phyloP scores from a whole-genome alignment of 129 eudicot genomes.

The Flaveria trinervia region DNA sequence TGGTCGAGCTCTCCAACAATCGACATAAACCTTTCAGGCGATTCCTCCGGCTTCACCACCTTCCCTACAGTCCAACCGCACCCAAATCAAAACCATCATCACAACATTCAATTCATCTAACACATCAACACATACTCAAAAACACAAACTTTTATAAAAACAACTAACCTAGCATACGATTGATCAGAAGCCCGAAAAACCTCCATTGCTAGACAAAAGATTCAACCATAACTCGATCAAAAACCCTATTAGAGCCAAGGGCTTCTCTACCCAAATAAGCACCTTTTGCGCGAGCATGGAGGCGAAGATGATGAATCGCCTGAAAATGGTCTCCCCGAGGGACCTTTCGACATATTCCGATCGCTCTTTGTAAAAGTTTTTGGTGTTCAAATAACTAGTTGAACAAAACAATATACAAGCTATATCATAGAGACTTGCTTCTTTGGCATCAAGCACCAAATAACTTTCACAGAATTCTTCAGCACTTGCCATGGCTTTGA shows the following conservation, averaged over 20 bases:
- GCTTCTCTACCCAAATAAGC: conserved; percentile 33
- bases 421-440: conserved; percentile 53
- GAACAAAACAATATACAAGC: conserved; percentile 40
- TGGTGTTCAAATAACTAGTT: conserved; percentile 29
- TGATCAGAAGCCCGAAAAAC: conserved; percentile 35
- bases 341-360: conserved; percentile 9
- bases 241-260: conserved; percentile 49
- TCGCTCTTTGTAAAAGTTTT: conserved; percentile 33
- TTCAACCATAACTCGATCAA: conserved; percentile 50
- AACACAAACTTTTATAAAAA: neutral
- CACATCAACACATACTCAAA: neutral
- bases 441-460: conserved; percentile 50
- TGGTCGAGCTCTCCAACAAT: conserved; percentile 49
- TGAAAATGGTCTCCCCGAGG: conserved; percentile 12
- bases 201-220: conserved; percentile 57
- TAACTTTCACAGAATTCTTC: conserved; percentile 48
- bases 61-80: conserved; percentile 43
- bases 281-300: conserved; percentile 53
- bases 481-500: conserved; percentile 44
- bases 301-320: conserved; percentile 56
- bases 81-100: neutral
- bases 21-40: conserved; percentile 46
- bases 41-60: conserved; percentile 52
- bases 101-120: neutral
- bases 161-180: conserved; percentile 41